Conservation (phyloP, 192 early-diverging fungal genomes). For the Borealophlyctis nickersoniae region DNA sequence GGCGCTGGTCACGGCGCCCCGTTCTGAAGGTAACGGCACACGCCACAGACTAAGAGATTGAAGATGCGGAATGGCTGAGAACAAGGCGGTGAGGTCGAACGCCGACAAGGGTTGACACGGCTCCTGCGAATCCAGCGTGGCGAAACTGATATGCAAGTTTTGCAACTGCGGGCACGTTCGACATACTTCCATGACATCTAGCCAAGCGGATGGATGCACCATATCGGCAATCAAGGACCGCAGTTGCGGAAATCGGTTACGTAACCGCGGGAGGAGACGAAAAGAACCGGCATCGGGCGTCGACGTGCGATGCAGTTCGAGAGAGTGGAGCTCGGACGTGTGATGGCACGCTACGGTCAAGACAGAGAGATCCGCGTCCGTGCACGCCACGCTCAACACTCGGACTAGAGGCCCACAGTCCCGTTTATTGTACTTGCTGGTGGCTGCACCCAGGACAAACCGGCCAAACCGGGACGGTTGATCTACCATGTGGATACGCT, state of each 20-base stretch:
- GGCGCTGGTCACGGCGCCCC: constrained; percentile 1
- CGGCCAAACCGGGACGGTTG: constrained; percentile 23
- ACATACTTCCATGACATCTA: constrained; percentile 16
- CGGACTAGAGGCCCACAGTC: constrained; percentile 23
- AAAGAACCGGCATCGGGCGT: constrained; percentile 12
- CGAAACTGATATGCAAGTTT: constrained; percentile 28
- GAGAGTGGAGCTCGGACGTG: constrained; percentile 22
- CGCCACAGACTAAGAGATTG: constrained; percentile 25
- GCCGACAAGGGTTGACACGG: not conserved
- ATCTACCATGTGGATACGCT: constrained; percentile 23
- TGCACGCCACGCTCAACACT: constrained; percentile 24
- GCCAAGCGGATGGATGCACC: constrained; percentile 16
- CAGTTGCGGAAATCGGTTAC: constrained; percentile 19
- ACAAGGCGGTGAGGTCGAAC: constrained; percentile 13
- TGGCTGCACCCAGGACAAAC: constrained; percentile 22
- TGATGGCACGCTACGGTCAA: constrained; percentile 29
- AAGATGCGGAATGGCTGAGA: constrained; percentile 18
- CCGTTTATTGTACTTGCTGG: constrained; percentile 24
- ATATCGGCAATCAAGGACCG: constrained; percentile 23
- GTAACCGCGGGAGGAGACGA: constrained; percentile 16
- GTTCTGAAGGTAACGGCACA: constrained; percentile 20
- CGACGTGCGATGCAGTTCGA: constrained; percentile 16
- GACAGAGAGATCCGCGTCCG: constrained; percentile 23
- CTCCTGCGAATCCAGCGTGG: not conserved
- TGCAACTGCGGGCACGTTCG: constrained; percentile 15